Base-by-base conservation (phyloP, 345 rosid genomes). In the Raphanus sativus region DNA sequence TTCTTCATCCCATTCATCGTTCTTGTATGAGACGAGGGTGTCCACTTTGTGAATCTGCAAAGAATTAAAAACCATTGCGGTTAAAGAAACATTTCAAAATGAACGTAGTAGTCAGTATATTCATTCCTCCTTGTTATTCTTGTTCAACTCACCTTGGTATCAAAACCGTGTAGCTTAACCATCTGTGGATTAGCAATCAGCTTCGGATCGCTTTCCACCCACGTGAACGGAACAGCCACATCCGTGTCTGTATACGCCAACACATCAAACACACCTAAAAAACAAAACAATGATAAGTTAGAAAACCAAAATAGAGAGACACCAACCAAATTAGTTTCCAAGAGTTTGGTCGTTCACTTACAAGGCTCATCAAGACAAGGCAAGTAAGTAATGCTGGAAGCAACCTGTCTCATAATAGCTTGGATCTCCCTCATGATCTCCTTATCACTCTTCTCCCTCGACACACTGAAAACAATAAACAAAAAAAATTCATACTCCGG, bases 381-480 rank as follows among this genome's bases (percentile, higher is more conserved):
- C 85, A 95, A 80, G 86, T 95, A 95, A 70, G 99, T 92, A 52
- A 92, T 88, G 69, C 99, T 92, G 0, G 97, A 92, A 63, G 98
- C 98, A 73, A 92, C 89, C 81, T 91, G 99, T 54, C 99, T 87
- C 97, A 90, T 92, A 24, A 91, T 90, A 73, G 97, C 96, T 82
- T 91, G 98, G 59, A 92, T 94, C 87, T 90, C 99, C 75, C 98
- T 86, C 98, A 90, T 95, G 48, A 92, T 92, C 81, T 95, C 99
- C 70, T 85, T 92, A 77, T 95, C 99, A 82, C 96, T 91, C 86
- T 92, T 92, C 82, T 95, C 99, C 81, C 91, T 92, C 12, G 98
- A 85, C 5, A 86, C 90, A 69, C 98, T 92, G 88, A 48, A 13
- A 42, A 4, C 3, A 40, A 40, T 9, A 45, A 45, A 0, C 15